Base-by-base conservation (phyloP, 352 stramenopile species). In the Phytophthora multivora region DNA sequence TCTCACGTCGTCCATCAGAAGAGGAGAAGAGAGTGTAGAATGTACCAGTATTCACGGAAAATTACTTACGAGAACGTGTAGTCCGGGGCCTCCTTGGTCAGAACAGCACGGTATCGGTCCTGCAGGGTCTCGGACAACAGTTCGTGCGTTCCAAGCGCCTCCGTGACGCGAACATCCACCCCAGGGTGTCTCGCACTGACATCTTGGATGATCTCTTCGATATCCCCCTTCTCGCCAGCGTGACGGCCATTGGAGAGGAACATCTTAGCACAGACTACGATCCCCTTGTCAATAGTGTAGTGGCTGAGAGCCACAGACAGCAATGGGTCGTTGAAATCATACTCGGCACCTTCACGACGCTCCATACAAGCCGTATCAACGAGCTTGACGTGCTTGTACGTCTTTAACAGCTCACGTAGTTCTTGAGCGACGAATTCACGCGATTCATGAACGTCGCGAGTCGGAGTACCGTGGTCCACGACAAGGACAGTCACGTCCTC, bases 241-340 rank as follows among this genome's bases (percentile, higher is more conserved):
- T 94, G 81, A 1, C 80, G 78, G 16, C 82, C 88, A 26, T 88
- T 80, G 0, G 86, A 91, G 26, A 95, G 72, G 64, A 96, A 95
- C 48, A 91, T 64, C 26, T 92, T 75, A 18, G 86, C 79, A 16
- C 91, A 59, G 5, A 96, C 70, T 7, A 96, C 71, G 6, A 89
- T 66, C 2, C 82, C 80, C 7, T 73, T 77, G 3, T 63, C 72
- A 47, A 94, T 82, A 5, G 65, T 65, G 63, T 91, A 91, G 57
- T 82, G 63, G 1, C 89, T 76, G 15, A 92, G 63, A 5, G 83
- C 82, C n/a, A 78, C 66, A 10, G 65, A 66, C 8, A 96, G 58
- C n/a, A 94, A 63, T 9, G 88, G 88, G 23, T 94, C 83, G 51
- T 93, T 93, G 33, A 93, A 96, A 52, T 91, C 86, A 59, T 83